A percentile compares a stretch with the other conserved stretches of the same genome.
Conservation (phyloP, 306 rosid genomes). For the Inga oerstediana region DNA sequence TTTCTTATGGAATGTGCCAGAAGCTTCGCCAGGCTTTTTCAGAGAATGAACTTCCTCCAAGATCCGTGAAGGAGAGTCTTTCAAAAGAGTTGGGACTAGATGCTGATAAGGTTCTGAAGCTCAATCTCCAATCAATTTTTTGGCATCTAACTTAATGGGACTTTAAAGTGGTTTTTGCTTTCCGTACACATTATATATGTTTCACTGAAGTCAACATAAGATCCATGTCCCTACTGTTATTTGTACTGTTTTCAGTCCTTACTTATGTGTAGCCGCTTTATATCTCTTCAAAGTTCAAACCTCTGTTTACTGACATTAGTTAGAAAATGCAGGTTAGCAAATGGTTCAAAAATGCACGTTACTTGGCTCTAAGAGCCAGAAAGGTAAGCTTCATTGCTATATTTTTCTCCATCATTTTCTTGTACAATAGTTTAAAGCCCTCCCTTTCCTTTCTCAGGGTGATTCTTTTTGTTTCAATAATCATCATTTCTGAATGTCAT, state of each 20-base stretch:
- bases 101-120: conserved; percentile 60
- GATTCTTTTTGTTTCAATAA: conserved; percentile 8
- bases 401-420: conserved; percentile 5
- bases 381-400: conserved; percentile 52
- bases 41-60: conserved; percentile 83
- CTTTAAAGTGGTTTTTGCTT: background rate
- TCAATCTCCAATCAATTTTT: conserved; percentile 13
- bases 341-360: conserved; percentile 98
- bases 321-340: conserved; percentile 73
- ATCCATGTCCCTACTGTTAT: conserved; percentile 4
- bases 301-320: conserved; percentile 22
- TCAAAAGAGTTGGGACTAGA: conserved; percentile 86
- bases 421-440: background rate
- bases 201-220: conserved; percentile 6
- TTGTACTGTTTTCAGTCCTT: conserved; percentile 20
- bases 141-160: conserved; percentile 14
- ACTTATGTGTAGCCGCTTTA: conserved; percentile 9
- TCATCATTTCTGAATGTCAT: background rate
- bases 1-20: conserved; percentile 51
- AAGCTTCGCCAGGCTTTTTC: conserved; percentile 85
- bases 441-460: conserved; percentile 5
- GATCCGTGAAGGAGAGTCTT: conserved; percentile 64
- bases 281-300: conserved; percentile 24
- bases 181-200: conserved; percentile 10
- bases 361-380: conserved; percentile 70